A percentile compares a stretch with the other conserved stretches of the same genome.
These are phyloP conservation scores for Phaeoacremonium minimum DNA, from an alignment of 2,329 filamentous ascomycete species.

Conservation along the genomic window DNA sequence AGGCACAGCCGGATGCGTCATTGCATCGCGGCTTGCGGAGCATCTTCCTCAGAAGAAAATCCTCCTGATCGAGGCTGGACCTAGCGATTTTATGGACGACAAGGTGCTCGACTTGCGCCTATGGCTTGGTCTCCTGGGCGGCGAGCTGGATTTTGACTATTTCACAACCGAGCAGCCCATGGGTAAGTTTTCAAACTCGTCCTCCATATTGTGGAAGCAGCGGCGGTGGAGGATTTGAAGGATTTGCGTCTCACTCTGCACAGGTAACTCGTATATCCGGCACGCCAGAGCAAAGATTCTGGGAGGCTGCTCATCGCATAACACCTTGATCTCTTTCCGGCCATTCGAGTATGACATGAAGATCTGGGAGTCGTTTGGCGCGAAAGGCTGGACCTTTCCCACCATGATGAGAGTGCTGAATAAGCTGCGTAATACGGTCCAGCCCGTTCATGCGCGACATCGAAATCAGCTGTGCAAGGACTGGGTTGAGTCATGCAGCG, in stretches of 20 bases:
- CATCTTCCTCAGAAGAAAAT: conserved; percentile 80
- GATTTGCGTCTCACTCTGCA: conserved; percentile 7
- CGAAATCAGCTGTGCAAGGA: conserved; percentile 89
- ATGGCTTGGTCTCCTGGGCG: conserved; percentile 80
- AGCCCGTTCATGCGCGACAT: conserved; percentile 80
- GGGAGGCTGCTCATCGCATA: conserved; percentile 89
- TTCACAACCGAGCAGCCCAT: conserved; percentile 84
- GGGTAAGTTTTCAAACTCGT: conserved; percentile 36
- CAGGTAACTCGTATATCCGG: conserved; percentile 85
- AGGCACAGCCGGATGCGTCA: conserved; percentile 81
- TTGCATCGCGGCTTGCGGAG: conserved; percentile 73
- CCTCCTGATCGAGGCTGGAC: conserved; percentile 82
- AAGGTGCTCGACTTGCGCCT: conserved; percentile 81
- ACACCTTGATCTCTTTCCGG: conserved; percentile 89
- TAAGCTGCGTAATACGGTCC: conserved; percentile 83
- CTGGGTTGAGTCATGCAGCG: conserved; percentile 79
- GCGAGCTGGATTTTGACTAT: conserved; percentile 89
- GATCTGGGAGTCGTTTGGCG: conserved; percentile 78
- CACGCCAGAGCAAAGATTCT: conserved; percentile 91
- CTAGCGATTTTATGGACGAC: conserved; percentile 85
- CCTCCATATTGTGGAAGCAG: no score
- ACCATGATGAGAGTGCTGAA: conserved; percentile 78
- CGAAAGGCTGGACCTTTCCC: conserved; percentile 81
- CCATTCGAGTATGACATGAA: conserved; percentile 86
- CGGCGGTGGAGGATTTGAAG: no score